A percentile compares a stretch with the other conserved stretches of the same genome.
These are phyloP conservation scores for Hippophae tibetana DNA, from an alignment of 306 rosid species.

Conservation along the genomic window DNA sequence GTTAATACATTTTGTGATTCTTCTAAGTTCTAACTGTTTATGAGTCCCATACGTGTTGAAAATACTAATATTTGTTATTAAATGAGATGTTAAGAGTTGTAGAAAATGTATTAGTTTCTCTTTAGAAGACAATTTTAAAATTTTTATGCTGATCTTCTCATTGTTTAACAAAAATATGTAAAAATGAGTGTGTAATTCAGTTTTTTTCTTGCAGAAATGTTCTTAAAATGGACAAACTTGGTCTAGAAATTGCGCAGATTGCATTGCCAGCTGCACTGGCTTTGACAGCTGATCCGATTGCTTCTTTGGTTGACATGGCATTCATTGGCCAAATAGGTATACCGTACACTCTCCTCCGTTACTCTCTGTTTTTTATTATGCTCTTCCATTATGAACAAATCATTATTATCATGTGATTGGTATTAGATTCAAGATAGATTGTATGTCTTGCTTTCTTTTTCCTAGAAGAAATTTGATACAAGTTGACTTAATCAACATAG, in stretches of 20 bases:
- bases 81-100: background rate
- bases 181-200: too few relatives aligned
- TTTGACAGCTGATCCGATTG: slow-evolving; percentile 67
- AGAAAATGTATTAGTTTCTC: background rate
- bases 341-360: background rate
- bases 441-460: background rate
- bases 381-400: background rate
- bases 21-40: background rate
- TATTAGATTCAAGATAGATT: background rate
- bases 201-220: slow-evolving; percentile 18
- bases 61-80: background rate
- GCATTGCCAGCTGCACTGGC: slow-evolving; percentile 67
- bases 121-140: background rate
- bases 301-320: slow-evolving; percentile 66
- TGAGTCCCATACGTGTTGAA: background rate
- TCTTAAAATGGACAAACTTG: slow-evolving; percentile 18
- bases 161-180: too few relatives aligned
- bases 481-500: slow-evolving; percentile 25
- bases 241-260: slow-evolving; percentile 46
- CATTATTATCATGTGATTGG: background rate
- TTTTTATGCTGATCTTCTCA: too few relatives aligned
- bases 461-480: background rate
- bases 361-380: too few relatives aligned
- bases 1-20: background rate
- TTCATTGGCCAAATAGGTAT: slow-evolving; percentile 68